Percentiles rank a stretch among this genome's conserved stretches.
phyloP scores from a whole-genome alignment of 192 early-diverging fungal genomes.

The Coemansia sp. region DNA sequence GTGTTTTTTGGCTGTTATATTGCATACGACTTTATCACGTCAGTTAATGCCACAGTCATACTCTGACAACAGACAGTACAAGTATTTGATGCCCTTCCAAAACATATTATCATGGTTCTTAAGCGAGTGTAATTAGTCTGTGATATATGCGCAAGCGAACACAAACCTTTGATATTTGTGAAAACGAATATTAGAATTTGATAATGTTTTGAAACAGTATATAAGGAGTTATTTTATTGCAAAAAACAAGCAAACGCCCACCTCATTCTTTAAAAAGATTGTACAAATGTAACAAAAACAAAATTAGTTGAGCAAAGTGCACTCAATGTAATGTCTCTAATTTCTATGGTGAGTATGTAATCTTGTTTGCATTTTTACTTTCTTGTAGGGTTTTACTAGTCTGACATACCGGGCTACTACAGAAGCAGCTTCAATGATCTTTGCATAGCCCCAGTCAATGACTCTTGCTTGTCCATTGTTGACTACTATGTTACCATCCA shows the following conservation, averaged over 20 bases:
- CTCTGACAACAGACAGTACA: too few species aligned
- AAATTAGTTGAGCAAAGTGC: not conserved
- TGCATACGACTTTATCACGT: too few species aligned
- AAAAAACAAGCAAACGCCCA: not conserved
- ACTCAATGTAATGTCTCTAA: not conserved
- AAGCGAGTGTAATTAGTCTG: too few species aligned
- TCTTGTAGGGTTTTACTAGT: not conserved
- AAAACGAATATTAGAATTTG: too few species aligned
- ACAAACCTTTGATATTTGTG: too few species aligned
- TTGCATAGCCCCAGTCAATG: conserved; percentile 23
- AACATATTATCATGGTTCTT: too few species aligned
- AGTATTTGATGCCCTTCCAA: too few species aligned
- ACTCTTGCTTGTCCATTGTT: not conserved
- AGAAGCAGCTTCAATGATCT: not conserved
- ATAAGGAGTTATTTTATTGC: not conserved
- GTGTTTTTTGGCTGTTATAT: too few species aligned
- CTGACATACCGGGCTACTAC: not conserved
- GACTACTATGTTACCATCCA: conserved; percentile 10
- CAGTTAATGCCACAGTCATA: too few species aligned
- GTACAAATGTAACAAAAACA: not conserved
- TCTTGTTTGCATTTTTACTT: not conserved
- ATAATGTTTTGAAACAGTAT: too few species aligned
- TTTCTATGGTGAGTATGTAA: not conserved
- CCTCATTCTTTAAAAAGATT: not conserved
- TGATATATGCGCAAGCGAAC: too few species aligned